These are phyloP conservation scores for Hypoxylon sp. DNA, from an alignment of 2,329 filamentous ascomycete genomes.

Conservation along the genomic window DNA sequence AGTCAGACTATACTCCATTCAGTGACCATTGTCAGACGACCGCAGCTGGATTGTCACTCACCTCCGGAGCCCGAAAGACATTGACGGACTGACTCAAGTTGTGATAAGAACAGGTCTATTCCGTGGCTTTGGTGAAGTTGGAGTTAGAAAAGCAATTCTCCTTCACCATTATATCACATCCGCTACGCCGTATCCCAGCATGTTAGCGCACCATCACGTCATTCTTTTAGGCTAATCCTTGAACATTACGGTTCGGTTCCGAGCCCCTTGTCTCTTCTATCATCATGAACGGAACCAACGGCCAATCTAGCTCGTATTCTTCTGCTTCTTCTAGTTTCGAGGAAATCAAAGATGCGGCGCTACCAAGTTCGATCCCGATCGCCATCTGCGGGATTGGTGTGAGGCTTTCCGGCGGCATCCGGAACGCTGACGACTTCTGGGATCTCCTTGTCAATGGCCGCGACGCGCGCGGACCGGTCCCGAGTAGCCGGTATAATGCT, in stretches of 20 bases:
- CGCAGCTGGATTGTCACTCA: constrained; percentile 23
- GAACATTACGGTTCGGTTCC: constrained; percentile 10
- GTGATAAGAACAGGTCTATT: constrained; percentile 30
- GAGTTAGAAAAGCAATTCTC: constrained; percentile 14
- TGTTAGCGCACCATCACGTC: constrained; percentile 8
- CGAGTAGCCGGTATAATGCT: constrained; percentile 45
- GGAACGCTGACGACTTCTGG: constrained; percentile 47
- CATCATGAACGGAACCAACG: constrained; percentile 32
- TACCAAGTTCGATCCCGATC: constrained; percentile 35
- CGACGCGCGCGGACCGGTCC: constrained; percentile 44
- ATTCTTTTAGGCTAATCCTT: constrained; percentile 26
- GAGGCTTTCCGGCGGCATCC: constrained; percentile 50
- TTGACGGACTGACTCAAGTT: constrained; percentile 12
- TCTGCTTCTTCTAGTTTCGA: constrained; percentile 38
- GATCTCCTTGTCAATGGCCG: constrained; percentile 49
- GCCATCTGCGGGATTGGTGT: constrained; percentile 50
- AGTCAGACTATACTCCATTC: constrained; percentile 37
- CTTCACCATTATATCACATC: constrained; percentile 7
- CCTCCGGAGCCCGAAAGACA: constrained; percentile 19
- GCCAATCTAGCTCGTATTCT: constrained; percentile 23
- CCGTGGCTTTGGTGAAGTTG: constrained; percentile 18
- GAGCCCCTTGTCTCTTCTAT: background rate
- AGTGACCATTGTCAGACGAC: constrained; percentile 35
- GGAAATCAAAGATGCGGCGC: constrained; percentile 33
- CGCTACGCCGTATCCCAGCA: constrained; percentile 9